Evolutionary conservation across 139 green algal species (phyloP).

Genomic region (Chlamydomonas sphaeroides): DNA sequence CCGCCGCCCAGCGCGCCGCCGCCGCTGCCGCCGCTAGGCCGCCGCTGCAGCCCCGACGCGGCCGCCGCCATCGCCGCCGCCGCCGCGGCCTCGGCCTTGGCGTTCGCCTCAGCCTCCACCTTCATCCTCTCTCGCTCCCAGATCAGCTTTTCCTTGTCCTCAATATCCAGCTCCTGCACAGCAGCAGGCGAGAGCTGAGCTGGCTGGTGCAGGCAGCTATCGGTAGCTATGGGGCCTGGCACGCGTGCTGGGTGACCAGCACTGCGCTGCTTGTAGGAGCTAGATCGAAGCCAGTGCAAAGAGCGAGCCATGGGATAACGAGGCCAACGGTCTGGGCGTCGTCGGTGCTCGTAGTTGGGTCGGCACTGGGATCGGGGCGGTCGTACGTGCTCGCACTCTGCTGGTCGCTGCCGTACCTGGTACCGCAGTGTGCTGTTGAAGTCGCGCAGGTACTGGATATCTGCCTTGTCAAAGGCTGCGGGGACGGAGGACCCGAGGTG

Average conservation of each 20-base stretch:
- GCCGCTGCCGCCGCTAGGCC: neutral
- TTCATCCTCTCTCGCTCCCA: conserved; percentile 20
- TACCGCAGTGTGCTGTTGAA: conserved; percentile 37
- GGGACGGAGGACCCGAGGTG: neutral
- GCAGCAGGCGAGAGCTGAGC: neutral
- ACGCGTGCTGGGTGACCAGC: no score
- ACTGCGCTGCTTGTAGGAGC: no score
- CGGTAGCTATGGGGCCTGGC: no score
- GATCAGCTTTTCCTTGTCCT: conserved; percentile 21
- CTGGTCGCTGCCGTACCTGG: conserved; percentile 10
- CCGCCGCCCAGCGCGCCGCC: neutral
- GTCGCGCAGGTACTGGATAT: conserved; percentile 46
- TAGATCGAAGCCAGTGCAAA: neutral
- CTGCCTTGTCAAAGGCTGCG: conserved; percentile 40
- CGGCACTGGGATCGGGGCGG: no score
- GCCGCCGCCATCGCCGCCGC: neutral
- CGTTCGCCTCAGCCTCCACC: conserved; percentile 4
- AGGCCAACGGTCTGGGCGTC: no score
- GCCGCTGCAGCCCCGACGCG: neutral
- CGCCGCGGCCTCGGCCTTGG: neutral
- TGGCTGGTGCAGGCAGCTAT: neutral
- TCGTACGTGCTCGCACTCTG: no score
- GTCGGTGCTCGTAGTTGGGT: no score
- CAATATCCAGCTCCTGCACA: conserved; percentile 19
- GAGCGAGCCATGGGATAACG: no score